These are phyloP conservation scores for Phlebopus sp. DNA, from an alignment of 1,284 basidiomycete genomes.

Conservation along the genomic window DNA sequence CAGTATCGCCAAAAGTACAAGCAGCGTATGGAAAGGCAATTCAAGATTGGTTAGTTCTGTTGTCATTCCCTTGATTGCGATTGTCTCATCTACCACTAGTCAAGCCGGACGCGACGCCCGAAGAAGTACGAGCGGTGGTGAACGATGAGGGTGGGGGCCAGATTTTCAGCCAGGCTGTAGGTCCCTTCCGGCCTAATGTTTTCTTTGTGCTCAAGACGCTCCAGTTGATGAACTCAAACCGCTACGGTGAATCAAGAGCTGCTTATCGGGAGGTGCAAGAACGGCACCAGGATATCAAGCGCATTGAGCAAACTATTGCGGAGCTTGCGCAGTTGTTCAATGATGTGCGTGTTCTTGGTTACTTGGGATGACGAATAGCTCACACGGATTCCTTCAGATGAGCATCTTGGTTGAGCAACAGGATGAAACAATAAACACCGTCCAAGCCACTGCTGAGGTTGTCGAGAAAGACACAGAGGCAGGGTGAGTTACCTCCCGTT, in stretches of 20 bases:
- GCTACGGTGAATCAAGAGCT: slow-evolving; percentile 86
- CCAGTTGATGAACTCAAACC: slow-evolving; percentile 86
- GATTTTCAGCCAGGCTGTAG: slow-evolving; percentile 94
- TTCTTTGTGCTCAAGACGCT: neutral
- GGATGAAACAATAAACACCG: slow-evolving; percentile 79
- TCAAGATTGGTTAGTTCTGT: slow-evolving; percentile 74
- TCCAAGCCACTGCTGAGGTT: slow-evolving; percentile 70
- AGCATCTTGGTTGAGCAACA: slow-evolving; percentile 91
- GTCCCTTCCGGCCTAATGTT: slow-evolving; percentile 12
- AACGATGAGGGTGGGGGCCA: slow-evolving; percentile 84
- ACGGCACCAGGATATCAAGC: slow-evolving; percentile 92
- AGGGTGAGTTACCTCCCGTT: slow-evolving; percentile 49
- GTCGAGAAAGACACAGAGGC: slow-evolving; percentile 81
- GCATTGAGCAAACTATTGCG: slow-evolving; percentile 89
- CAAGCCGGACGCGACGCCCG: slow-evolving; percentile 92
- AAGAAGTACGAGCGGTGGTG: slow-evolving; percentile 86
- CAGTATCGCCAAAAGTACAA: slow-evolving; percentile 92
- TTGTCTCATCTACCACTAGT: slow-evolving; percentile 44
- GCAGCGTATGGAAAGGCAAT: slow-evolving; percentile 93
- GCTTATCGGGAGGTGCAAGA: slow-evolving; percentile 96
- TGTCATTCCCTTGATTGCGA: neutral
- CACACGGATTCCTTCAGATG: slow-evolving; percentile 52
- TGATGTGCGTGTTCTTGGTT: slow-evolving; percentile 53
- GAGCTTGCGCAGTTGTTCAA: slow-evolving; percentile 96
- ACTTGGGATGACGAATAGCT: slow-evolving; percentile 1